A percentile compares a stretch with the other conserved stretches of the same genome.
These are phyloP conservation scores for Talaromyces trachyspermus DNA, from an alignment of 495 filamentous ascomycete species.

Conservation along the genomic window DNA sequence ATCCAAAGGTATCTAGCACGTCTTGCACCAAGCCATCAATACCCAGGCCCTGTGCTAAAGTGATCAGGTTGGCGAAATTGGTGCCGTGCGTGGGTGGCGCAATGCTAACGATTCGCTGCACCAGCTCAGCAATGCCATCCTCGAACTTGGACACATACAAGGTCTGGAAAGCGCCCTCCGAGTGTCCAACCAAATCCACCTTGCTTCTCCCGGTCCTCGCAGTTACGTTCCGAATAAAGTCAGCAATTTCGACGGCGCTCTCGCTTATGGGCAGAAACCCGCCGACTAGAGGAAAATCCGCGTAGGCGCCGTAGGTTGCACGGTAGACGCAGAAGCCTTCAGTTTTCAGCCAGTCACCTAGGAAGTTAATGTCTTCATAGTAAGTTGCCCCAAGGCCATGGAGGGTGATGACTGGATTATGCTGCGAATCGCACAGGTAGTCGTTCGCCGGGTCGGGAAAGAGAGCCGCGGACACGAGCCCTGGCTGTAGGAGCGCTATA, in stretches of 20 bases:
- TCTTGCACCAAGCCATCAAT: constrained; percentile 28
- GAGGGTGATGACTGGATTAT: constrained; percentile 41
- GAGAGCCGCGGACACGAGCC: constrained; percentile 13
- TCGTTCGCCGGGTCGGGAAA: constrained; percentile 29
- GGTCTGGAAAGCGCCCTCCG: constrained; percentile 45
- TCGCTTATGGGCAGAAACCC: constrained; percentile 37
- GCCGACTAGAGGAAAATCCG: constrained; percentile 38
- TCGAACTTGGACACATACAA: constrained; percentile 48
- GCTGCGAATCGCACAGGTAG: constrained; percentile 30
- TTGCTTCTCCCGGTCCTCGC: constrained; percentile 30
- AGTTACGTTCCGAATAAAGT: constrained; percentile 38
- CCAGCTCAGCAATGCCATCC: constrained; percentile 26
- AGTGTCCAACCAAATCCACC: constrained; percentile 47
- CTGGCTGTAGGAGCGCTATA: no score
- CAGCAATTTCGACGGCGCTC: constrained; percentile 42
- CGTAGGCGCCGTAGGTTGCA: constrained; percentile 44
- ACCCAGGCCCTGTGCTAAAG: constrained; percentile 29
- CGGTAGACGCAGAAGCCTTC: constrained; percentile 48
- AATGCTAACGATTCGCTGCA: constrained; percentile 43
- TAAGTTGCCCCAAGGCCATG: constrained; percentile 46
- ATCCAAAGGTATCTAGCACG: constrained; percentile 30
- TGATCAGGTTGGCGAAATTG: constrained; percentile 37
- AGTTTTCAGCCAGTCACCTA: constrained; percentile 43
- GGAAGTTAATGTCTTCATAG: constrained; percentile 45
- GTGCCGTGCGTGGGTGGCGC: constrained; percentile 46